Evolutionary conservation across 257 asterid species (phyloP).

Genomic region (Nicotiana sylvestris): DNA sequence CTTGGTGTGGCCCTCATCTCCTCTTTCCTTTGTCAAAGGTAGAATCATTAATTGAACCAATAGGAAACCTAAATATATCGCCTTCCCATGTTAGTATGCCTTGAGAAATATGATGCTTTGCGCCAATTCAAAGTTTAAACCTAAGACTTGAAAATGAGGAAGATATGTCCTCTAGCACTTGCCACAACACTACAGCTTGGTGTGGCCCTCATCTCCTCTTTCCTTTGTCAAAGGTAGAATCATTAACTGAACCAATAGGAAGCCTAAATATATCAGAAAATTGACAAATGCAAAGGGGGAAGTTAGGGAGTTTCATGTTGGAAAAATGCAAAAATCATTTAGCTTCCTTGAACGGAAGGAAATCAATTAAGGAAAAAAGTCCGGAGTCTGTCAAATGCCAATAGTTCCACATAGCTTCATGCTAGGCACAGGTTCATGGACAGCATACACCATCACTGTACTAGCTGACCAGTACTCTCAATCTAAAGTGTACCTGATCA

Average conservation of each 20-base stretch:
- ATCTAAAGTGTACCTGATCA: not conserved
- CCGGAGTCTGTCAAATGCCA: not conserved
- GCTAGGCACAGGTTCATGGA: not conserved
- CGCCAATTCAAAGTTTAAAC: not conserved
- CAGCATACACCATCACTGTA: not conserved
- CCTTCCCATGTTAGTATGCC: not conserved
- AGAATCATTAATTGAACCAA: constrained; percentile 3
- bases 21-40: not conserved
- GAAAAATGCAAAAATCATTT: not conserved
- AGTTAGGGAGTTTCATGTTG: not conserved
- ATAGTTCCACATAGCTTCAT: not conserved
- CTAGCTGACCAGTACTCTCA: not conserved
- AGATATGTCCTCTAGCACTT: not conserved
- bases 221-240: not conserved
- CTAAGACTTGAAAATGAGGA: not conserved
- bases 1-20: not conserved
- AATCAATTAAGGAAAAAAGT: not conserved
- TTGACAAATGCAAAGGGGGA: not conserved
- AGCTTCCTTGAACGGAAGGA: not conserved
- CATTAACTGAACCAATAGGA: constrained; percentile 4
- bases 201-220: not conserved
- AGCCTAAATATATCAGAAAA: constrained; percentile 1
- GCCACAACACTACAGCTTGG: not conserved
- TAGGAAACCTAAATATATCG: not conserved
- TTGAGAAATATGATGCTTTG: not conserved